Base-by-base conservation (phyloP, 306 rosid species). In the Vachellia pachyceras region DNA sequence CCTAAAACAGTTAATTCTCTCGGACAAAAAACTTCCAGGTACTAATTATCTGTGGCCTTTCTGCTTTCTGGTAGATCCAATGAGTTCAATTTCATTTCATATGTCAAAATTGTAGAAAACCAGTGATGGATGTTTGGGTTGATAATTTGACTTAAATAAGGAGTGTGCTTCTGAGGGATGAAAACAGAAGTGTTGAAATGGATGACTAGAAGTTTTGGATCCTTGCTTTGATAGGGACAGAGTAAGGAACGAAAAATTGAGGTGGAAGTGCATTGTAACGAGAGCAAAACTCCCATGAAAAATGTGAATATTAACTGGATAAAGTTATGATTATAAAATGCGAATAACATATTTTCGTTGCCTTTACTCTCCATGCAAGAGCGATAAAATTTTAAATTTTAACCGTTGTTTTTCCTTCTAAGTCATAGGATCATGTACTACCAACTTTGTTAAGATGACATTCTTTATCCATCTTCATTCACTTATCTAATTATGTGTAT, bases 1-100 rank as follows among this genome's bases (percentile, higher is more conserved):
- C 85, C 90, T 95, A 40, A 95, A 95, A 84, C 94, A 95, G 82
- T 80, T 95, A 52, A 86, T 91, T 84, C 79, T 84, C 13, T 85
- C 98, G 14, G 98, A 93, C 91, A 91, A 91, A 84, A 86, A 88
- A 39, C 99, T 93, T 82, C 92, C 98, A 86, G 95, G 97, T 95
- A 87, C 63, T 11, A 69, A 39, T n/a, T 63, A 72, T 69, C n/a
- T 37, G 33, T 60, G 44, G 33, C 47, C 20, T 63, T 57, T 33
- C 69, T 74, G 69, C 72, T 83, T 80, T 66, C 52, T 25, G 40
- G 45, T 80, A 60, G 52, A 73, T 69, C 58, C 61, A 46, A 57
- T 41, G 35, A 75, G 61, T 58, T 49, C 72, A 20, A 49, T 39
- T 61, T 79, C 70, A 70, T 70, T 50, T 50, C 82, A 60, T 14